These are phyloP conservation scores for Axilococcus clingmanii DNA, from an alignment of 139 green algal genomes.

Conservation along the genomic window DNA sequence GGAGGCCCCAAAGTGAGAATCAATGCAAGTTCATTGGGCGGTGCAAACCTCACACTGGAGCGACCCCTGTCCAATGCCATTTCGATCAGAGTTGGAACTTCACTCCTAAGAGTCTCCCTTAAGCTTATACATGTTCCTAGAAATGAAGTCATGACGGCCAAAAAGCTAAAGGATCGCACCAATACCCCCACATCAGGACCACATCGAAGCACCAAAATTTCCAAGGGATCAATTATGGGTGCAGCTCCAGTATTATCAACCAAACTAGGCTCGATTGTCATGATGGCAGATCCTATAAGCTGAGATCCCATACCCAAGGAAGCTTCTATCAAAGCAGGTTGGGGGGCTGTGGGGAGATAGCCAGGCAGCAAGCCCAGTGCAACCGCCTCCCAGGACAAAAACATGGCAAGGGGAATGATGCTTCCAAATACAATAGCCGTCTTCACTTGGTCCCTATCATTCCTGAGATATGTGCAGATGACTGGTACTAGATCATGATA, in stretches of 20 bases:
- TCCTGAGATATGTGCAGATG: constrained; percentile 48
- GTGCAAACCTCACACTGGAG: neutral
- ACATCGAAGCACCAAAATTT: constrained; percentile 26
- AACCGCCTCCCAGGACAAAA: constrained; percentile 54
- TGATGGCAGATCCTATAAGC: neutral
- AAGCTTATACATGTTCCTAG: constrained; percentile 39
- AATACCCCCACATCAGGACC: constrained; percentile 15
- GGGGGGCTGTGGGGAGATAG: neutral
- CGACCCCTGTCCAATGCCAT: neutral
- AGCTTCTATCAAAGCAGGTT: neutral
- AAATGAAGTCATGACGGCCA: constrained; percentile 26
- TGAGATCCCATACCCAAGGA: neutral
- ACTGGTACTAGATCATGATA: constrained; percentile 71
- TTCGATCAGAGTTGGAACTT: constrained; percentile 1
- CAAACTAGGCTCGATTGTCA: neutral
- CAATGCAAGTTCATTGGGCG: constrained; percentile 6
- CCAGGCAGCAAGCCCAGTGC: constrained; percentile 12
- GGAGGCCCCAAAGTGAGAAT: constrained; percentile 23
- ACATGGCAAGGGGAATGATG: constrained; percentile 54
- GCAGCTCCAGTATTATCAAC: neutral
- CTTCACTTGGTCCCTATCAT: constrained; percentile 25
- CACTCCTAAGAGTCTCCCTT: constrained; percentile 24
- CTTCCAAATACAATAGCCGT: constrained; percentile 37
- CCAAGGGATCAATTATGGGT: constrained; percentile 22
- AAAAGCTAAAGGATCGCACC: constrained; percentile 51